These are phyloP conservation scores for Rhododendron molle DNA, from an alignment of 148 eudicot genomes.

Conservation along the genomic window DNA sequence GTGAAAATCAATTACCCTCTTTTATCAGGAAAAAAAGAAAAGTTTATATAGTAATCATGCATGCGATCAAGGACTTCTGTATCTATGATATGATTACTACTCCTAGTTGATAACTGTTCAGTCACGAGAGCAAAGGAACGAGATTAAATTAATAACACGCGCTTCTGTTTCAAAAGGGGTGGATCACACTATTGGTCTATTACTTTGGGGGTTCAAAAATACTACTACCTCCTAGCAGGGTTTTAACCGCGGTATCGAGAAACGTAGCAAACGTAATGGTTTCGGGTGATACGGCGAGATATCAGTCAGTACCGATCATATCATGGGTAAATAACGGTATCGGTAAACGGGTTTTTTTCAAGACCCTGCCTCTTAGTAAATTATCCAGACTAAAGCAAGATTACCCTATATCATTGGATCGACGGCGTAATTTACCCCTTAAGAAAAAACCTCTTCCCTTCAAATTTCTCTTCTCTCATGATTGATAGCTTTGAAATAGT, in stretches of 20 bases:
- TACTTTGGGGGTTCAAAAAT: background rate
- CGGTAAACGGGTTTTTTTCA: background rate
- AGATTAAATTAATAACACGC: background rate
- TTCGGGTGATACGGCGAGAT: background rate
- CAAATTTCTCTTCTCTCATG: background rate
- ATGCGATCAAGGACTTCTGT: background rate
- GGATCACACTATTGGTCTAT: background rate
- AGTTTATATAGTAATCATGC: background rate
- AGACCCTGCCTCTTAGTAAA: background rate
- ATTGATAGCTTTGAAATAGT: background rate
- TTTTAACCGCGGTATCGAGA: background rate
- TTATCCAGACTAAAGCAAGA: background rate
- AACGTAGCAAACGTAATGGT: background rate
- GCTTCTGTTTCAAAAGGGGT: background rate
- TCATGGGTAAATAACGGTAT: no score
- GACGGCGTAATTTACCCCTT: background rate
- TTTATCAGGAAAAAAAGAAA: no score
- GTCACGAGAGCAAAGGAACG: background rate
- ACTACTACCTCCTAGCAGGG: background rate
- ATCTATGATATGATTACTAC: background rate
- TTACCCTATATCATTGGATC: background rate
- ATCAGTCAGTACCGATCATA: no score
- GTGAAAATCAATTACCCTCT: no score
- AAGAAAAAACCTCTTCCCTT: background rate
- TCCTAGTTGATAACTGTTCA: background rate